Evolutionary conservation across 2,329 filamentous ascomycete genomes (phyloP).

Genomic region (Triangularia setosa): DNA sequence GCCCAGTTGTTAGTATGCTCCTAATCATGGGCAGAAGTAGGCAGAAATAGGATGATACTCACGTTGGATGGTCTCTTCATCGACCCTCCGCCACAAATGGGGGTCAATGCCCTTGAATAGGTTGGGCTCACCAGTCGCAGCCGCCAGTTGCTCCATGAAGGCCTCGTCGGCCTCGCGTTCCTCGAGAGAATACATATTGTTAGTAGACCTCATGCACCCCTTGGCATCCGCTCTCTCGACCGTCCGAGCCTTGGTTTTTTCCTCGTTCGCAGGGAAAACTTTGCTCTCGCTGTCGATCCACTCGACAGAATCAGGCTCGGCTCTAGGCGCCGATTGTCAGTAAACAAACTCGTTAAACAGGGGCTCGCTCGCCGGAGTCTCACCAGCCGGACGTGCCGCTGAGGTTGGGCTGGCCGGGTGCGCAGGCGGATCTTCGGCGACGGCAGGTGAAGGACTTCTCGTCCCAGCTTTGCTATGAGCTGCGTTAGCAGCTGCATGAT

Average conservation of each 20-base stretch:
- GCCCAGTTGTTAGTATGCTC: neutral
- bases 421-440: neutral
- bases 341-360: neutral
- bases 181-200: neutral
- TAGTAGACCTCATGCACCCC: neutral
- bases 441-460: neutral
- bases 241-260: neutral
- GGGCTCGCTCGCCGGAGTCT: neutral
- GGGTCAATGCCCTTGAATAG: slow-evolving; percentile 20
- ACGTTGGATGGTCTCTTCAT: neutral
- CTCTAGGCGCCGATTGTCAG: neutral
- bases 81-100: slow-evolving; percentile 12
- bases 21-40: too few relatives aligned
- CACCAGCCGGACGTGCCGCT: neutral
- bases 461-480: neutral
- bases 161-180: slow-evolving; percentile 3
- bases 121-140: slow-evolving; percentile 8
- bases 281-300: neutral
- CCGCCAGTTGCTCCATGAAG: slow-evolving; percentile 13
- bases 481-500: neutral
- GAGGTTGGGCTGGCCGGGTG: neutral
- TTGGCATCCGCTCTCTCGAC: too few relatives aligned
- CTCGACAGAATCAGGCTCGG: neutral
- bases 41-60: neutral
- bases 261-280: neutral